phyloP scores from a whole-genome alignment of 1,284 basidiomycete genomes.

The Porodaedalea pini region DNA sequence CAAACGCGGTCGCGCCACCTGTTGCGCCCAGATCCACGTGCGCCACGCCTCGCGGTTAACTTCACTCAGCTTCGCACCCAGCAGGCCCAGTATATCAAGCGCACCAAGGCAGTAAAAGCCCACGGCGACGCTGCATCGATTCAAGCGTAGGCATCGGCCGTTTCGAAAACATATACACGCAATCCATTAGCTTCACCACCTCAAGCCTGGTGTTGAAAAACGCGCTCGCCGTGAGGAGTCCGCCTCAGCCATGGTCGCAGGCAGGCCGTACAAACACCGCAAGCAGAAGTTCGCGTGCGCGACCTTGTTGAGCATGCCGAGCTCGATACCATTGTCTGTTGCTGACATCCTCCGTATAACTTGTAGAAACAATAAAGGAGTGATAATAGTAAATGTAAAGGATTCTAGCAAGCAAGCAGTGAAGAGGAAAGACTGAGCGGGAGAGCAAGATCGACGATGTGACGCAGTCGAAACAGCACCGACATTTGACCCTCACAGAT shows the following conservation, averaged over 20 bases:
- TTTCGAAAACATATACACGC: neutral
- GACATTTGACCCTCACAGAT: too few relatives aligned
- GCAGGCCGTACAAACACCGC: conserved; percentile 17
- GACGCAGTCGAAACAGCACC: too few relatives aligned
- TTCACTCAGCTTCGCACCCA: conserved; percentile 46
- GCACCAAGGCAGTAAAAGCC: conserved; percentile 83
- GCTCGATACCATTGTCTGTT: neutral
- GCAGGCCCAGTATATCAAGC: conserved; percentile 65
- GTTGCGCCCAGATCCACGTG: conserved; percentile 84
- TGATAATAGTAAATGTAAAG: too few relatives aligned
- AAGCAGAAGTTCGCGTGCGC: conserved; percentile 18
- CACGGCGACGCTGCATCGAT: conserved; percentile 60
- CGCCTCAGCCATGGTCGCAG: conserved; percentile 13
- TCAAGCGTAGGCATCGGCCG: conserved; percentile 9
- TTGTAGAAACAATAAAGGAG: neutral
- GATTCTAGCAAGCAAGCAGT: too few relatives aligned
- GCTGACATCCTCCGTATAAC: neutral
- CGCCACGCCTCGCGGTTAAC: conserved; percentile 62
- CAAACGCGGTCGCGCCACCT: neutral
- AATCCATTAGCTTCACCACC: neutral
- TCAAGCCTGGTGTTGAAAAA: neutral
- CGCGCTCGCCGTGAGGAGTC: conserved; percentile 17
- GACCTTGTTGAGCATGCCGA: conserved; percentile 17
- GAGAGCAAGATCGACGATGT: too few relatives aligned
- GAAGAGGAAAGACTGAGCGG: too few relatives aligned